Conservation (phyloP, 2,329 filamentous ascomycete species). For the Emmonsiellopsis sp. region DNA sequence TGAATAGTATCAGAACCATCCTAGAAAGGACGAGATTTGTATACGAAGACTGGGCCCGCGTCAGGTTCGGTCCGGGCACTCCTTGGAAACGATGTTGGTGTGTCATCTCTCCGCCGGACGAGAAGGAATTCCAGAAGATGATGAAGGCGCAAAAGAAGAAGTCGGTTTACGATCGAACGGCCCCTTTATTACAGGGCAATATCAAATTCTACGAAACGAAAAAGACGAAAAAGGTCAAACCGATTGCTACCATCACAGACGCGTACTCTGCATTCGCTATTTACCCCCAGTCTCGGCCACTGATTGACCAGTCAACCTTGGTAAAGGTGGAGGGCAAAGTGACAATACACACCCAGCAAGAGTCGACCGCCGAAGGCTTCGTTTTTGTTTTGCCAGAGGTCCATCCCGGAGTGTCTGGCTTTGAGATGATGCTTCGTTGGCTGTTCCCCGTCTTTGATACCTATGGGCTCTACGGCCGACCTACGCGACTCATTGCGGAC, state of each 20-base stretch:
- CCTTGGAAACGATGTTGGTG: conserved; percentile 97
- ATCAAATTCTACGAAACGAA: conserved; percentile 95
- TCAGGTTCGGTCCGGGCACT: conserved; percentile 89
- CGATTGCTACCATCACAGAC: conserved; percentile 85
- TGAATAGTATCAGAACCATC: conserved; percentile 86
- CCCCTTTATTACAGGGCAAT: conserved; percentile 66
- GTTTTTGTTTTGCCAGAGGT: conserved; percentile 97
- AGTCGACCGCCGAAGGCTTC: conserved; percentile 65
- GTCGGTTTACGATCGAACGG: conserved; percentile 70
- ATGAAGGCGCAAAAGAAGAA: conserved; percentile 77
- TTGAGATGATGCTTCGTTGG: conserved; percentile 90
- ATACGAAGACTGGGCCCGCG: conserved; percentile 87
- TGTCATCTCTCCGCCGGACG: conserved; percentile 82
- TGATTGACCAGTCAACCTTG: conserved; percentile 90
- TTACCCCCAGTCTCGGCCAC: conserved; percentile 85
- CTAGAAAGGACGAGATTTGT: conserved; percentile 71
- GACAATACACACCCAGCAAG: conserved; percentile 71
- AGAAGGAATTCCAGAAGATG: conserved; percentile 79
- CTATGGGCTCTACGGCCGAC: conserved; percentile 83
- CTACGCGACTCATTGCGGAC: conserved; percentile 76
- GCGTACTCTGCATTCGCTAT: conserved; percentile 91
- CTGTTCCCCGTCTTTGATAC: conserved; percentile 92
- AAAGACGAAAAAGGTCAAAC: conserved; percentile 81
- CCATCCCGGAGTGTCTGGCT: conserved; percentile 82
- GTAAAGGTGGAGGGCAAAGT: conserved; percentile 90